Evolutionary conservation across 805 yeast genomes (phyloP), one percentile per base, ranked within the genome.

Genomic region (Starmerella powellii): DNA sequence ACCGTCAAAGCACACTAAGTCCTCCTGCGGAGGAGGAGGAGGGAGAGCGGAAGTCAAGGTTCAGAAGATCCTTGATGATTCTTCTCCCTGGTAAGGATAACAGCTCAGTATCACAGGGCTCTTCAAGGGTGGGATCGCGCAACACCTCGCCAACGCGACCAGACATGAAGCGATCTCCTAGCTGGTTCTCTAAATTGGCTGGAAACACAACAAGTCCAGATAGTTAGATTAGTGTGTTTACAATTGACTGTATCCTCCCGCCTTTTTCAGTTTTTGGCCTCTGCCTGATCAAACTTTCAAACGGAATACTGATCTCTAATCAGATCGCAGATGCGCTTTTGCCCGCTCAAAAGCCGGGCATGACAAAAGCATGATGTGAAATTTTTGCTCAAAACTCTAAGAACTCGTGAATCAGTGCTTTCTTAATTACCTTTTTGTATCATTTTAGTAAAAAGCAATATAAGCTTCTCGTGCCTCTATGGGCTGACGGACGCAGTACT

Each of bases 61-160:
- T 49, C 42, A 40, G 55, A 11, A 45, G 53, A 11, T 49, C 53
- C 21, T 43, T 51, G 15, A 40, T 51, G 48, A 38, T 49, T 6
- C 36, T 51, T 33, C 34, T 45, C 15, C 52, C 49, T 1, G 35
- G 37, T 18, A 23, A 29, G 23, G 41, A 37, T 6, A 31, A 21
- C 34, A 24, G 37, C 26, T 18, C 6, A 2, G 20, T 26, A 11
- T 31, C 31, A 11, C 33, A 23, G 6, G 30, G 36, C 31, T 28
- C 41, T 3, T 34, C 41, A 4, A 34, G 41, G 2, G 26, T 18
- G 11, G 23, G 40, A 13, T 41, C 30, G 18, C 34, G n/a, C 26
- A 32, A 18, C 30, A 16, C 36, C 16, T 23, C 37, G 27, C n/a
- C 35, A 3, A 16, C 18, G 6, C 36, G 41, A 12, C 46, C 46